Percentiles rank a stretch among this genome's conserved stretches.
phyloP scores from a whole-genome alignment of 1,284 basidiomycete genomes.

The Rhodotorula sp. region DNA sequence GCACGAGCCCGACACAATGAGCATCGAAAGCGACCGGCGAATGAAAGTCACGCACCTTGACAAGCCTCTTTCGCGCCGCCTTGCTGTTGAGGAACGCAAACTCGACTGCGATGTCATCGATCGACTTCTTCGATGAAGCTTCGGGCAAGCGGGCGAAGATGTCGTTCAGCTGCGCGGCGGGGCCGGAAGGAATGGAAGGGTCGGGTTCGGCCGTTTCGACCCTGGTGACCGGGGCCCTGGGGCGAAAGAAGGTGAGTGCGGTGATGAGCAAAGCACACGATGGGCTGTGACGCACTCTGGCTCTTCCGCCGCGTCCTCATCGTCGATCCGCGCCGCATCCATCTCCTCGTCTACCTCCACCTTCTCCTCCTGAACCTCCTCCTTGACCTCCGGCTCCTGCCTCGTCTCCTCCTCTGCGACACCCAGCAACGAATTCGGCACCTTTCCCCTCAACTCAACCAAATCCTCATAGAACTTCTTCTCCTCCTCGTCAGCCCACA shows the following conservation, averaged over 20 bases:
- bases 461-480: conserved; percentile 90
- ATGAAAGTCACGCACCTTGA: conserved; percentile 61
- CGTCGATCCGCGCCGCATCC: conserved; percentile 4
- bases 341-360: conserved; percentile 1
- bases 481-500: conserved; percentile 99
- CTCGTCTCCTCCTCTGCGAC: conserved; percentile 16
- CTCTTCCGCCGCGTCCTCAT: background rate
- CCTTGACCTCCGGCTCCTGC: conserved; percentile 30
- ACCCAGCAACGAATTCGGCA: conserved; percentile 81
- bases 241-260: background rate
- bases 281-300: conserved; percentile 6
- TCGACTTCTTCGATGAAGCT: conserved; percentile 83
- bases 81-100: conserved; percentile 96
- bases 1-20: too few relatives aligned
- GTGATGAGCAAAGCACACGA: conserved; percentile 50
- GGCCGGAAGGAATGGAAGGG: conserved; percentile 62
- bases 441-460: conserved; percentile 84
- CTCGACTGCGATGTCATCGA: conserved; percentile 92
- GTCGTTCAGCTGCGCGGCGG: conserved; percentile 85
- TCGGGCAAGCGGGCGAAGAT: conserved; percentile 91
- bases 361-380: conserved; percentile 41
- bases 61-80: conserved; percentile 81
- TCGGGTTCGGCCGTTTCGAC: conserved; percentile 56
- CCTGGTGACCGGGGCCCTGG: conserved; percentile 22
- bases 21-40: too few relatives aligned